phyloP scores from a whole-genome alignment of 306 rosid genomes.

The Dalbergia oliveri region DNA sequence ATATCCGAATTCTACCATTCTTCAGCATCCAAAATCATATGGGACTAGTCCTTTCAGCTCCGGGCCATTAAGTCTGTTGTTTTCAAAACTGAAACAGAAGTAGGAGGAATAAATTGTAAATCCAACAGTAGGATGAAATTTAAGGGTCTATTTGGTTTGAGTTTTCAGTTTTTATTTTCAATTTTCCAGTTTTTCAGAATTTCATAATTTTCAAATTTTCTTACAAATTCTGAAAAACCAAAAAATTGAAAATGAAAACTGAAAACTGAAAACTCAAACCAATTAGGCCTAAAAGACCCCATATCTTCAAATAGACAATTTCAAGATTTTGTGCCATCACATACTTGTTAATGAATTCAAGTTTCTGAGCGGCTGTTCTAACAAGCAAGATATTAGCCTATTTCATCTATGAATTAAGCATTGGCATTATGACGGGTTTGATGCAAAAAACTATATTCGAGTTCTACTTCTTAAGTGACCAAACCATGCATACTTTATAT shows the following conservation, averaged over 20 bases:
- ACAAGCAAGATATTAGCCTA: neutral
- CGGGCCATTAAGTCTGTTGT: slow-evolving; percentile 82
- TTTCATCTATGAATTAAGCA: neutral
- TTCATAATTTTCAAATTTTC: too few species aligned
- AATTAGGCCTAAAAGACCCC: slow-evolving; percentile 11
- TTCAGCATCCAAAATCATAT: slow-evolving; percentile 91
- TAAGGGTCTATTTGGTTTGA: too few species aligned
- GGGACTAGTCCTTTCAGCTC: slow-evolving; percentile 90
- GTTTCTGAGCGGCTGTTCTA: slow-evolving; percentile 17
- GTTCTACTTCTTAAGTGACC: neutral
- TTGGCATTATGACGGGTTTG: slow-evolving; percentile 13
- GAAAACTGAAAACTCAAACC: too few species aligned
- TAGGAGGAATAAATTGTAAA: slow-evolving; percentile 23
- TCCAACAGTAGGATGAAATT: neutral
- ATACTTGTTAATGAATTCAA: neutral
- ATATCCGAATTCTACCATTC: slow-evolving; percentile 4
- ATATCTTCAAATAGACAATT: slow-evolving; percentile 15
- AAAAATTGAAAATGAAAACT: too few species aligned
- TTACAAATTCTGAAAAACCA: too few species aligned
- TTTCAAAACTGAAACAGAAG: slow-evolving; percentile 69
- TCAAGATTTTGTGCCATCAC: slow-evolving; percentile 30
- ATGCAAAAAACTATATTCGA: neutral
- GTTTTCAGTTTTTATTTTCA: too few species aligned
- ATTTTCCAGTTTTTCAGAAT: too few species aligned
- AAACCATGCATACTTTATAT: neutral